Conservation (phyloP, 345 rosid species). For the Excoecaria agallocha region DNA sequence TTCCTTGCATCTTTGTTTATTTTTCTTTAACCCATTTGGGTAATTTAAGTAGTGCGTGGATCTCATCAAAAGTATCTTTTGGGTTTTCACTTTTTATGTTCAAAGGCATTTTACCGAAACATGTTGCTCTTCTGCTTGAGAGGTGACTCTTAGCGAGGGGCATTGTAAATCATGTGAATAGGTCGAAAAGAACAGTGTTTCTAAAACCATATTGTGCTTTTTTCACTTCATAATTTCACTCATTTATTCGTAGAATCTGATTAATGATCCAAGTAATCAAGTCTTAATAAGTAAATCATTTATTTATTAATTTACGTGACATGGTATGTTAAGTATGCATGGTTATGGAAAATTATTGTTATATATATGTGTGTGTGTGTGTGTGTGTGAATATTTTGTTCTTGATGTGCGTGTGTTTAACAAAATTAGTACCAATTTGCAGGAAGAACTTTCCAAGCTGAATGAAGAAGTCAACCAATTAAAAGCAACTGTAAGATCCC, state of each 20-base stretch:
- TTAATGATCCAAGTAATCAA: neutral
- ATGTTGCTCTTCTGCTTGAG: neutral
- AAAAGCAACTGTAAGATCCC: slow-evolving; percentile 35
- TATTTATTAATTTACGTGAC: neutral
- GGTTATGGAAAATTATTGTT: neutral
- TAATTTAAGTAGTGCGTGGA: neutral
- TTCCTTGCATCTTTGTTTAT: neutral
- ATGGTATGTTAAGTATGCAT: neutral
- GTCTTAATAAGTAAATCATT: neutral
- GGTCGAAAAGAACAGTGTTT: neutral
- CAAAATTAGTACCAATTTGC: slow-evolving; percentile 16
- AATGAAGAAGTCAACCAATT: slow-evolving; percentile 35
- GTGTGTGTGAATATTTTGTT: neutral
- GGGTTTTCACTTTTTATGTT: neutral
- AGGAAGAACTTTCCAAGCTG: slow-evolving; percentile 48
- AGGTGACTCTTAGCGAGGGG: neutral
- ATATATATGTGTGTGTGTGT: too few species aligned
- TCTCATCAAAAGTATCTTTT: neutral
- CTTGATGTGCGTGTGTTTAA: neutral
- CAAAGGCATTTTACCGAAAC: neutral
- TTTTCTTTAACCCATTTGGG: neutral
- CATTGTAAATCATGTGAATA: neutral
- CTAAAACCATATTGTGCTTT: neutral
- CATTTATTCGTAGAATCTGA: neutral
- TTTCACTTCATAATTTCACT: neutral